Percentiles rank a stretch among this genome's conserved stretches.
Conservation (phyloP, 2,329 filamentous ascomycete species). For the Fusarium illudens region DNA sequence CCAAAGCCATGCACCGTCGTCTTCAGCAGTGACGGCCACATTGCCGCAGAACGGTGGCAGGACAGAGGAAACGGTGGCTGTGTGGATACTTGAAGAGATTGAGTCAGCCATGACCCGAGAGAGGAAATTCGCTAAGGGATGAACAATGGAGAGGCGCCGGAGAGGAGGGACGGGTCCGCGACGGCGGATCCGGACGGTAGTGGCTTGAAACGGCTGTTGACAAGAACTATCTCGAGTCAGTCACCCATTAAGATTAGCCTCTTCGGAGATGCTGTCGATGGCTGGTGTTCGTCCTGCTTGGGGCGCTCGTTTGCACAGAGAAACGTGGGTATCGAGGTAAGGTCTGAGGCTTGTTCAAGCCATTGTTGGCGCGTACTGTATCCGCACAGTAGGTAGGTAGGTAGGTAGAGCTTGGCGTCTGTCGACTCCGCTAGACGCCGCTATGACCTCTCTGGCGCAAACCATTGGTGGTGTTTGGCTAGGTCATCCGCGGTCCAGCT, state of each 20-base stretch:
- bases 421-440: slow-evolving; percentile 14
- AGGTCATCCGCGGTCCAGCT: neutral
- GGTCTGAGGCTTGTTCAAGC: neutral
- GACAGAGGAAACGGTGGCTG: slow-evolving; percentile 12
- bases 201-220: slow-evolving; percentile 11
- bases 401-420: neutral
- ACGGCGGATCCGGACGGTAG: neutral
- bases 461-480: neutral
- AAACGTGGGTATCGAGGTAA: neutral
- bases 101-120: neutral
- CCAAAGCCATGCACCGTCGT: neutral
- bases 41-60: slow-evolving; percentile 10
- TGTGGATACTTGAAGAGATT: slow-evolving; percentile 2
- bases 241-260: neutral
- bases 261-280: neutral
- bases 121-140: neutral
- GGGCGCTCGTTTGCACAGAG: neutral
- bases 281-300: neutral
- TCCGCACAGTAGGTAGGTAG: no score
- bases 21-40: slow-evolving; percentile 14
- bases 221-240: slow-evolving; percentile 4
- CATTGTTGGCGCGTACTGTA: neutral
- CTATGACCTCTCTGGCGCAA: neutral
- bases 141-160: neutral
- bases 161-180: neutral